phyloP scores from a whole-genome alignment of 139 green algal species.

The Chara braunii region DNA sequence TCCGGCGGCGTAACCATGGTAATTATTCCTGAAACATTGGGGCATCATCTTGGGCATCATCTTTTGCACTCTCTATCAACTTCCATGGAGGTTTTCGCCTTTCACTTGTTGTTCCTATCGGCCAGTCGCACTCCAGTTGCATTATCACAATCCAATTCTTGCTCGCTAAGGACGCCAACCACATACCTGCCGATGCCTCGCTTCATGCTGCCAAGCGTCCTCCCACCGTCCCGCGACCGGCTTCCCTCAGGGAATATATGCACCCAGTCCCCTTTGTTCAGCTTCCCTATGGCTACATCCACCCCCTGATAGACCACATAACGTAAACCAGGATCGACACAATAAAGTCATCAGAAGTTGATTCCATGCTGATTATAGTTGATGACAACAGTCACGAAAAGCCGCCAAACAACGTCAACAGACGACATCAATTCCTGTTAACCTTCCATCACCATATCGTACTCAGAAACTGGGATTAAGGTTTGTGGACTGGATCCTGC shows the following conservation, averaged over 20 bases:
- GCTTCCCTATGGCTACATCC: conserved; percentile 16
- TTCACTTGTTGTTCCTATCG: too few species aligned
- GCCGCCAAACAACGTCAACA: too few species aligned
- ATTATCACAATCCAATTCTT: background rate
- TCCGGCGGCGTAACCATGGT: too few species aligned
- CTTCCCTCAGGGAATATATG: conserved; percentile 91
- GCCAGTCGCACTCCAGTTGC: too few species aligned
- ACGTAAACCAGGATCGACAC: background rate
- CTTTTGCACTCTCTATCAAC: too few species aligned
- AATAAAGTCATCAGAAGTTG: background rate
- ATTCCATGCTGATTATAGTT: background rate
- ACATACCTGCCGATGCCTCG: conserved; percentile 59
- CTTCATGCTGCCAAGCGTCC: conserved; percentile 49
- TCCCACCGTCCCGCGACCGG: conserved; percentile 51
- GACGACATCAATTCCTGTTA: background rate
- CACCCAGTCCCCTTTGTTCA: conserved; percentile 69
- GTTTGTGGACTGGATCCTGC: too few species aligned
- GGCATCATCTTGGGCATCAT: too few species aligned
- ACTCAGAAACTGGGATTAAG: background rate
- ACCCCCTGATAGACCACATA: conserved; percentile 13
- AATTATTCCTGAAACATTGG: too few species aligned
- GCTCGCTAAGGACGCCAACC: background rate
- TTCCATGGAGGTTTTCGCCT: too few species aligned
- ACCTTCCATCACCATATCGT: background rate
- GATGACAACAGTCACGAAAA: background rate